Base-by-base conservation (phyloP, 2,329 filamentous ascomycete genomes). In the Rhinocladiella mackenziei region DNA sequence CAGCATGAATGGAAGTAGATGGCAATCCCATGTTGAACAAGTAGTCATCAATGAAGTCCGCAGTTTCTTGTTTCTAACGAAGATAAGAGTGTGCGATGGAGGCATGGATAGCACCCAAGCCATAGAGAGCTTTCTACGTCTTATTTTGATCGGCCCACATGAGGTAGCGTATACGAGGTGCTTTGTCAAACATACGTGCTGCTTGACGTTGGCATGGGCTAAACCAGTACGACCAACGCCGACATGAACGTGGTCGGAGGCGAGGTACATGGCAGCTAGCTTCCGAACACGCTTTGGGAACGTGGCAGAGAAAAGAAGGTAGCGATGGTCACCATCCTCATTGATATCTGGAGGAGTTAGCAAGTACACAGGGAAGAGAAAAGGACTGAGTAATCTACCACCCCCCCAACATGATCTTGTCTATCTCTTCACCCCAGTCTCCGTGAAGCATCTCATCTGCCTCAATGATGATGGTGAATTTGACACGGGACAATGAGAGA, bases 241-340 rank as follows among this genome's bases (percentile, higher is more conserved):
- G 63, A 98, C 81, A 15, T 85, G 86, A 38, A 94, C 74, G 58
- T 88, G 81, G 30, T 86, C 80, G 8, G 78, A 72, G 0, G 83
- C 73, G 45, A 98, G 78, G 59, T 89, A 86, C 19, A 84, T 74
- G 46, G 79, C 81, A 8, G 89, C 91, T 10, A 97, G 69, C 17
- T 83, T 74, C 20, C 89, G 86, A 52, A 86, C 80, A 0, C 70
- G 71, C 68, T 85, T 89, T 29, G 89, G 87, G 65, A 98, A 97
- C 0, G 92, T 97, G 1, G 92, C 92, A 0, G 89, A 95, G 64
- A 97, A 97, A 70, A 98, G 84, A 66, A 94, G 75, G 63, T 78
- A 82, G 5, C 72, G 70, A 55, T 83, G 79, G 46, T 84, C 80
- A 5, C 73, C 77, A 58, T 84, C 88, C 44, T 85, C 80, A 50